Percentiles rank a stretch among this genome's conserved stretches.
These are phyloP conservation scores for Catenaria anguillulae DNA, from an alignment of 371 early-diverging fungal species.

Conservation along the genomic window DNA sequence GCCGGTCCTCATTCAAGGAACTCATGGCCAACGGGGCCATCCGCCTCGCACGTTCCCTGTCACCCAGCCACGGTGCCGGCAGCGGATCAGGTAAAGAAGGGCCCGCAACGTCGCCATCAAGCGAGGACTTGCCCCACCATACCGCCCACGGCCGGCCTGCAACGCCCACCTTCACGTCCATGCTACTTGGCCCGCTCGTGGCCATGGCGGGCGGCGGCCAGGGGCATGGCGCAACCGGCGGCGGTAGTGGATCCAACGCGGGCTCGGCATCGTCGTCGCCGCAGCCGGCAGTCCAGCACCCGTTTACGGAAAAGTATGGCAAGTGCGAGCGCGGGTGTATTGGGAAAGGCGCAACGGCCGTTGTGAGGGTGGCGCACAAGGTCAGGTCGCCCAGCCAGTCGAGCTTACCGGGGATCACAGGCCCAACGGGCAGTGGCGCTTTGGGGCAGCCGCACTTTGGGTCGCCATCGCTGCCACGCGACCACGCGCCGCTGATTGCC, in stretches of 20 bases:
- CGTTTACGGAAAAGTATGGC: not conserved
- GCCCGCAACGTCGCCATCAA: no score
- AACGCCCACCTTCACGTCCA: not conserved
- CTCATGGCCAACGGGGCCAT: not conserved
- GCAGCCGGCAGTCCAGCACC: not conserved
- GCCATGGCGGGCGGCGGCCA: no score
- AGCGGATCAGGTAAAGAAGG: not conserved
- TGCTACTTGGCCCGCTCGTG: not conserved
- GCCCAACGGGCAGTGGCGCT: not conserved
- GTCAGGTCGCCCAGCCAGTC: not conserved
- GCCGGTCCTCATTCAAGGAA: not conserved
- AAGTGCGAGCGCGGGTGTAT: conserved; percentile 3
- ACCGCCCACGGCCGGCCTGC: no score
- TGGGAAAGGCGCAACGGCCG: conserved; percentile 19
- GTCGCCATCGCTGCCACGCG: not conserved
- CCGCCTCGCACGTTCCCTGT: not conserved
- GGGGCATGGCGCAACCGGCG: no score
- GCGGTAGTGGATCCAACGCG: no score
- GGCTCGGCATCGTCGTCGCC: not conserved
- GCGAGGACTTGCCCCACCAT: no score
- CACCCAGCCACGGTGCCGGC: not conserved
- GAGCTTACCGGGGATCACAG: not conserved
- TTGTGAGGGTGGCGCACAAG: conserved; percentile 9
- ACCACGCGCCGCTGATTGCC: not conserved
- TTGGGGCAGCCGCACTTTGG: no score